Evolutionary conservation across 2,329 filamentous ascomycete species (phyloP).

Genomic region (Ascochyta rabiei): DNA sequence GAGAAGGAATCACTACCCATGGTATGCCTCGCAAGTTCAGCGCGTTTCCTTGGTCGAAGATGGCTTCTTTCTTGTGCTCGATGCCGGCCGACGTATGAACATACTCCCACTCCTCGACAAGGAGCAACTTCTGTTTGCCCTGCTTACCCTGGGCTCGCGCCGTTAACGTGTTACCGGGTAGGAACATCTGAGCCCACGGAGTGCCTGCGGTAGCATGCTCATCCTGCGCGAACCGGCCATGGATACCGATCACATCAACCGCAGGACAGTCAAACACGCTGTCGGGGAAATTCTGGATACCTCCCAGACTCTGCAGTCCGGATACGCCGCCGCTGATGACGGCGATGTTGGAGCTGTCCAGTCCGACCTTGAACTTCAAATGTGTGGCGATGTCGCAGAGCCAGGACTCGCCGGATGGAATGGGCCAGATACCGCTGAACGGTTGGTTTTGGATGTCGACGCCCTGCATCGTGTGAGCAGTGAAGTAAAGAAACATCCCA

Average conservation of each 20-base stretch:
- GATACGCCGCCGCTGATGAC: slow-evolving; percentile 47
- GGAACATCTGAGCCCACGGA: slow-evolving; percentile 42
- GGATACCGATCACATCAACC: slow-evolving; percentile 44
- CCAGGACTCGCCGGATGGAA: slow-evolving; percentile 43
- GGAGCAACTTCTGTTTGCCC: slow-evolving; percentile 35
- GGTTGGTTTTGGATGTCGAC: slow-evolving; percentile 46
- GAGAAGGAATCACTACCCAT: slow-evolving; percentile 32
- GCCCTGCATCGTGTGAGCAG: slow-evolving; percentile 26
- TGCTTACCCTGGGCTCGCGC: slow-evolving; percentile 31
- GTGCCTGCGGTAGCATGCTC: slow-evolving; percentile 38
- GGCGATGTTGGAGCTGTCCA: slow-evolving; percentile 39
- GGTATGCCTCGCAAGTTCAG: slow-evolving; percentile 46
- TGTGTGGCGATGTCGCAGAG: slow-evolving; percentile 44
- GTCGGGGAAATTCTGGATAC: slow-evolving; percentile 41
- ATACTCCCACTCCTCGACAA: slow-evolving; percentile 45
- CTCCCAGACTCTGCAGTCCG: slow-evolving; percentile 31
- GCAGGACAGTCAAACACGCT: slow-evolving; percentile 40
- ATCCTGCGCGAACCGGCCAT: slow-evolving; percentile 39
- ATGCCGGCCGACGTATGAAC: slow-evolving; percentile 31
- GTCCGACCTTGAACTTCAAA: slow-evolving; percentile 36
- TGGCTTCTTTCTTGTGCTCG: slow-evolving; percentile 39
- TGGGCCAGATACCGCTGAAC: slow-evolving; percentile 44
- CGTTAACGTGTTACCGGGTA: slow-evolving; percentile 44
- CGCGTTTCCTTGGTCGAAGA: slow-evolving; percentile 46
- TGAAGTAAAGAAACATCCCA: not conserved